Base-by-base conservation (phyloP, 2,329 filamentous ascomycete species). In the Elsinoe australis region DNA sequence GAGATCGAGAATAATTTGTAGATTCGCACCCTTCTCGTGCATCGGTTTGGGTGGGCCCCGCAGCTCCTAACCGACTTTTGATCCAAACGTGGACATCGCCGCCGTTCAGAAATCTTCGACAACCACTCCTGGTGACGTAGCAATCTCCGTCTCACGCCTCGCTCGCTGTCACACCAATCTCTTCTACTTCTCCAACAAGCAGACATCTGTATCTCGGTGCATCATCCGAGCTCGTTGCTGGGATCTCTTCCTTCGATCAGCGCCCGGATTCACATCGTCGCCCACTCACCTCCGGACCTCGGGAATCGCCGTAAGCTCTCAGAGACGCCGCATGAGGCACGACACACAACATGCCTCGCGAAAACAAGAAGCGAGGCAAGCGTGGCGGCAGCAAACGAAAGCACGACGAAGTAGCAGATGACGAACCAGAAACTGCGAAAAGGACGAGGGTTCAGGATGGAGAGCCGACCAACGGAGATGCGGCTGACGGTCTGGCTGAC, bases 351-450 rank as follows among this genome's bases (percentile, higher is more conserved):
- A 81, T 81, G 78, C 77, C 78, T 42, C 76, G 74, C 61, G 75
- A 79, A 61, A 66, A 73, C 57, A 77, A 74, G 61, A 76, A 78
- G 60, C 72, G 74, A 54, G 72, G 76, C 53, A 71, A 77, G 51
- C 72, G 76, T 57, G 64, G 65, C 55, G 72, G 70, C 54, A 65
- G 68, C 57, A 78, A 78, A 61, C 59, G 68, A 29, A 74, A 73
- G 58, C 68, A 69, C 18, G 54, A 59, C n/a, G 54, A 55, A 8
- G 50, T 53, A 17, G 29, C 34, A 18, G 33, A 33, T 45, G 45
- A 36, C 5, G 18, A 32, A 5, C n/a, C 5, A 9, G 44, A 47
- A 14, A 14, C 44, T 19, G 28, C 31, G 5, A 47, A 47, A 21
- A 29, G 44, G 17, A 33, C 31, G 10, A 47, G 21, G 12, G 8